Conservation (phyloP, 495 filamentous ascomycete genomes). For the Aspergillus ostianus region DNA sequence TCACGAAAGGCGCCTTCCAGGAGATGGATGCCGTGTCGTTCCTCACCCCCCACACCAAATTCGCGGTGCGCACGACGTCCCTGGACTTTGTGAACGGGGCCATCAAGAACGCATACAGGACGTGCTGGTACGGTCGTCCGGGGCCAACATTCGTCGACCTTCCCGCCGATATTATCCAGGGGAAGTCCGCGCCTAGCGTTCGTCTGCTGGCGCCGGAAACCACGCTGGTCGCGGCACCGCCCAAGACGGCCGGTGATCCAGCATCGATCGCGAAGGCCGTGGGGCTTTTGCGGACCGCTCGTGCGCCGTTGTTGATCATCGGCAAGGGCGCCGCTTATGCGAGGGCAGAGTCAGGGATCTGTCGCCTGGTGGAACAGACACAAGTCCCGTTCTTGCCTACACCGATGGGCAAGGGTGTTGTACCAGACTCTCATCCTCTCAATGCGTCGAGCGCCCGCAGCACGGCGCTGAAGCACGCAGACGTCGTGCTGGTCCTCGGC, state of each 20-base stretch:
- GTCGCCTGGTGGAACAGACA: conserved; percentile 47
- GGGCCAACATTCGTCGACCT: conserved; percentile 61
- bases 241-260: conserved; percentile 43
- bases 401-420: conserved; percentile 64
- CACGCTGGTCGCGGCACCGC: conserved; percentile 34
- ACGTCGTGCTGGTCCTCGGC: conserved; percentile 59
- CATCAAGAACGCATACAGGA: conserved; percentile 55
- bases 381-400: conserved; percentile 60
- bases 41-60: conserved; percentile 58
- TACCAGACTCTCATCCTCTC: conserved; percentile 55
- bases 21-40: conserved; percentile 60
- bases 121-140: conserved; percentile 56
- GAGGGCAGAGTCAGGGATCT: conserved; percentile 48
- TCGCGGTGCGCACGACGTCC: conserved; percentile 49
- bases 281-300: conserved; percentile 47
- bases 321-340: conserved; percentile 64
- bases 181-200: conserved; percentile 20
- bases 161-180: conserved; percentile 61
- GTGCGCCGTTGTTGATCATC: conserved; percentile 56
- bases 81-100: conserved; percentile 49
- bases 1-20: conserved; percentile 60
- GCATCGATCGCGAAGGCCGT: conserved; percentile 44
- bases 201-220: conserved; percentile 18
- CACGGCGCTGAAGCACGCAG: conserved; percentile 54
- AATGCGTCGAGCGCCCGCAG: conserved; percentile 59